These are phyloP conservation scores for Phytophthora chlamydospora DNA, from an alignment of 352 stramenopile species.

Conservation along the genomic window DNA sequence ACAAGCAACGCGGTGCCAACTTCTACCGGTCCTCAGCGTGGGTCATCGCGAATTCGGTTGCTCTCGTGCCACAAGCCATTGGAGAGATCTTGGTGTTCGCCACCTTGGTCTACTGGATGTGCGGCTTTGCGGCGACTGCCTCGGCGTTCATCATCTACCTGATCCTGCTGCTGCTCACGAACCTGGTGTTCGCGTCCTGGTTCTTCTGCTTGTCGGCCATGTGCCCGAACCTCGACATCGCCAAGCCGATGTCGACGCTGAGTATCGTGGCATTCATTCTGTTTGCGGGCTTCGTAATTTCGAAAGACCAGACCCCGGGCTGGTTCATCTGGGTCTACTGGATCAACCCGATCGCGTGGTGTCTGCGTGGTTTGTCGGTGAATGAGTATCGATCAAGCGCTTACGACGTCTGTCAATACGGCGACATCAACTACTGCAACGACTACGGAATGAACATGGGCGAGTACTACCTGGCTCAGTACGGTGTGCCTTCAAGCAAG, in stretches of 20 bases:
- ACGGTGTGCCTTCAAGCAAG: slow-evolving; percentile 26
- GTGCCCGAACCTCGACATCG: slow-evolving; percentile 42
- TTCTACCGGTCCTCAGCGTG: slow-evolving; percentile 77
- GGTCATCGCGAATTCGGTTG: slow-evolving; percentile 45
- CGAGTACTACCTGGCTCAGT: slow-evolving; percentile 39
- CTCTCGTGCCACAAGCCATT: slow-evolving; percentile 36
- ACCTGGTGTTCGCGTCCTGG: slow-evolving; percentile 51
- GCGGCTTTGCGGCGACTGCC: slow-evolving; percentile 42
- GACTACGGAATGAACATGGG: slow-evolving; percentile 36
- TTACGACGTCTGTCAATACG: slow-evolving; percentile 35
- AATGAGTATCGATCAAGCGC: slow-evolving; percentile 32
- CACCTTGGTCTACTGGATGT: slow-evolving; percentile 80
- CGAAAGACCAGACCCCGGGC: slow-evolving; percentile 43
- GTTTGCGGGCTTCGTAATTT: slow-evolving; percentile 54
- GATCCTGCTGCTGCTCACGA: slow-evolving; percentile 49
- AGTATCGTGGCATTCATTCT: slow-evolving; percentile 50
- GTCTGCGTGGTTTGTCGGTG: slow-evolving; percentile 20
- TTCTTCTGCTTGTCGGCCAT: slow-evolving; percentile 57
- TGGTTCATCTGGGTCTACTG: slow-evolving; percentile 37
- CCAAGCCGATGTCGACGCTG: slow-evolving; percentile 46
- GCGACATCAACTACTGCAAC: slow-evolving; percentile 20
- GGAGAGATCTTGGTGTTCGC: slow-evolving; percentile 73
- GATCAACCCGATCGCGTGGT: slow-evolving; percentile 47
- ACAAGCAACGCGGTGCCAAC: slow-evolving; percentile 80
- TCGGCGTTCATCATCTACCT: slow-evolving; percentile 48